Base-by-base conservation (phyloP, 108 stramenopile species). In the Stephanodiscus minutulus region DNA sequence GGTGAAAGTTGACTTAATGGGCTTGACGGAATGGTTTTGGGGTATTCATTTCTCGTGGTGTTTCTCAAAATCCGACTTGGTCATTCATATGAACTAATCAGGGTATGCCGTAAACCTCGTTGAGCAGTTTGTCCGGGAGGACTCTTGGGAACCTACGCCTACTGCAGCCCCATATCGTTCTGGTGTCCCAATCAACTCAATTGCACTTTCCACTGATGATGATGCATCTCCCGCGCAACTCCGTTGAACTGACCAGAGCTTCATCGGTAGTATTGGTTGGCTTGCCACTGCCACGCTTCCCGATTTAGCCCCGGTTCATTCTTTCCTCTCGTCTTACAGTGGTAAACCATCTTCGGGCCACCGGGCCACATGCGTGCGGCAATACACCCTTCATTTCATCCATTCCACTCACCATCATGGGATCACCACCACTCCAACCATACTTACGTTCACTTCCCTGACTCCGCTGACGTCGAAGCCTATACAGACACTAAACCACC, bases 171-270 rank as follows among this genome's bases (percentile, higher is more conserved):
- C 63, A 4, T 73, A 73, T 37, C 50, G 41, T 3, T 68, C 67
- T 20, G 63, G 72, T 3, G 18, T 73, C 4, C 72, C 72, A 0
- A 64, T 64, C 35, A 28, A 73, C 63, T 63, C 61, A 1, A 73
- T 73, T n/a, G 63, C 72, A 0, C n/a, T 1, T 27, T 24, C 12
- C 3, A 4, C 31, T 33, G 31, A 33, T 0, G 17, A 6, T 10
- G 18, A 27, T 20, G 58, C 7, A 0, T 21, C 55, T 57, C 67
- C 67, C 0, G 67, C 55, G 17, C 54, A 41, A 6, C 55, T 57
- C 21, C 36, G 53, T 0, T 2, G 33, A 2, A 68, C 54, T 2
- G 41, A 68, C n/a, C 65, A 66, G n/a, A 35, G 49, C 31, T 21
- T 68, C 28, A 33, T 33, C 5, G 31, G 31, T 2, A 33, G 31